Conservation (phyloP, 495 filamentous ascomycete species). For the Mycothermus thermophilus region DNA sequence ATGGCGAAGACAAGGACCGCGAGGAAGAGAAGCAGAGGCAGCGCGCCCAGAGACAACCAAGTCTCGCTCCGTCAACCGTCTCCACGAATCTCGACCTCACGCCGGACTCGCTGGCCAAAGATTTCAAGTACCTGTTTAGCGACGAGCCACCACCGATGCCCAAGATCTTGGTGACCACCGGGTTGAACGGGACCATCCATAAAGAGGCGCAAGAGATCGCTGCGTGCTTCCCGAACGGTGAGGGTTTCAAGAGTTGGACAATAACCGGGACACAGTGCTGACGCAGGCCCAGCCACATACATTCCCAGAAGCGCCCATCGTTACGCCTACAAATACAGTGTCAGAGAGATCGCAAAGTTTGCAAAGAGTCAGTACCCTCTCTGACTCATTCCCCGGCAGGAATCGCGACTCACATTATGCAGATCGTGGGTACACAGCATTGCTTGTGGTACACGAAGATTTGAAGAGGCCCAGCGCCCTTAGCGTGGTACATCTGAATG, state of each 20-base stretch:
- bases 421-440: slow-evolving; percentile 59
- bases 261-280: neutral
- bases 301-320: slow-evolving; percentile 70
- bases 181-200: slow-evolving; percentile 72
- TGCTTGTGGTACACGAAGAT: slow-evolving; percentile 75
- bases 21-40: slow-evolving; percentile 28
- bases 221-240: slow-evolving; percentile 62
- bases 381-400: neutral
- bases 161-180: slow-evolving; percentile 84
- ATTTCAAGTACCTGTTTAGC: slow-evolving; percentile 73
- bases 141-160: slow-evolving; percentile 44
- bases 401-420: neutral
- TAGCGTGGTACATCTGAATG: slow-evolving; percentile 59
- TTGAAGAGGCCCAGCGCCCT: slow-evolving; percentile 63
- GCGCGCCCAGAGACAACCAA: slow-evolving; percentile 39
- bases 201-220: slow-evolving; percentile 64
- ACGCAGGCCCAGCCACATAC: slow-evolving; percentile 43
- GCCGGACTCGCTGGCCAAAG: slow-evolving; percentile 50
- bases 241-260: neutral
- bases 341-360: slow-evolving; percentile 79
- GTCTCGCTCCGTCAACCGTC: slow-evolving; percentile 45
- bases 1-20: slow-evolving; percentile 16
- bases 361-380: slow-evolving; percentile 37
- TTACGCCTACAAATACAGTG: slow-evolving; percentile 70
- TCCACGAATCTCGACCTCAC: slow-evolving; percentile 60